Evolutionary conservation across 2,329 filamentous ascomycete species (phyloP), one percentile per base, ranked within the genome.

Genomic region (Ascomycota sp.): DNA sequence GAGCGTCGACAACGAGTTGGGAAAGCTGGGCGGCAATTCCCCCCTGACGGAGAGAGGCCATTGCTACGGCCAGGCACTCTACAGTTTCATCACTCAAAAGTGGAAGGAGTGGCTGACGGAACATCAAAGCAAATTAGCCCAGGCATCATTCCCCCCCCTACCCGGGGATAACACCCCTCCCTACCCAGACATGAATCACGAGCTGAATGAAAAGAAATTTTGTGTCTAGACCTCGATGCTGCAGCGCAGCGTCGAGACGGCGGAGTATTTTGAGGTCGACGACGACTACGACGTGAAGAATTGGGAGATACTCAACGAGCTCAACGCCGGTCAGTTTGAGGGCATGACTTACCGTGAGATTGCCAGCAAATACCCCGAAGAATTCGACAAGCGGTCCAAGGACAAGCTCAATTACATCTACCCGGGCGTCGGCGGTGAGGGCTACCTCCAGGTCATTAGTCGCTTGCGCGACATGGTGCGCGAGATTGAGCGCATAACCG

Each of bases 201-300:
- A 75, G 29, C 57, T 73, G 20, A 69, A 77, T 20, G 67, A 79
- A 44, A 92, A 93, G 58, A 82, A 82, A 47, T 95, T 94, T 48
- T 98, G 89, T 50, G 81, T 98, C 11, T 98, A 89, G 89, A 94
- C 86, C 1, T 92, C 81, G 3, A 95, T 95, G 86, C 68, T 98
- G 37, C 76, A 79, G 47, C 78, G 89, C 38, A 83, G 80, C 35
- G 75, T 89, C 30, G 73, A 93, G 46, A 91, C 85, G 1, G 83
- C 78, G 0, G 73, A 89, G 38, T 77, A 78, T 49, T 98, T 95
- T 49, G 79, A 92, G 40, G 64, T 60, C 0, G 89, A 95, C 38
- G 86, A 95, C 15, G 81, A 93, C 31, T 93, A 86, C 48, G 89
- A 95, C 40, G 75, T 91, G 42, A 98, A 98, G 58, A 80, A 92